phyloP scores from a whole-genome alignment of 306 rosid genomes.

The Prinsepia uniflora region DNA sequence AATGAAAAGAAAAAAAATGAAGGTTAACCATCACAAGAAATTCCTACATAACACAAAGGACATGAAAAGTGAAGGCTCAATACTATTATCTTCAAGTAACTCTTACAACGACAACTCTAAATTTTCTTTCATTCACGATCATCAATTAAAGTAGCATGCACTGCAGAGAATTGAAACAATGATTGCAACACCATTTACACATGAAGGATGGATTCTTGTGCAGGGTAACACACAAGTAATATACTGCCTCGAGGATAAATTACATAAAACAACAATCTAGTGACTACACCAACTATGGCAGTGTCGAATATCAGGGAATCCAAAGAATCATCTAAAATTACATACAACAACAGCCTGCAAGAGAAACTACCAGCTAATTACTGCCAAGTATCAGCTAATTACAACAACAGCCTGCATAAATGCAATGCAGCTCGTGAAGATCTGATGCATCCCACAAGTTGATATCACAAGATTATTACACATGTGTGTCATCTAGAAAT shows the following conservation, averaged over 20 bases:
- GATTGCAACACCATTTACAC: constrained; percentile 53
- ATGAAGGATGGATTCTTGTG: constrained; percentile 54
- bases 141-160: constrained; percentile 37
- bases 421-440: too few relatives aligned
- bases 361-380: constrained; percentile 29
- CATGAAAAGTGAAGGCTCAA: constrained; percentile 25
- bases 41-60: constrained; percentile 26
- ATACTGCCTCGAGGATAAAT: constrained; percentile 50
- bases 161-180: constrained; percentile 32
- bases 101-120: constrained; percentile 39
- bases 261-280: constrained; percentile 49
- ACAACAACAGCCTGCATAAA: too few relatives aligned
- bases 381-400: constrained; percentile 49
- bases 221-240: constrained; percentile 60
- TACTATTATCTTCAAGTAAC: constrained; percentile 25
- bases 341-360: constrained; percentile 34
- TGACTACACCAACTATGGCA: constrained; percentile 45
- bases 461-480: too few relatives aligned
- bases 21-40: not conserved
- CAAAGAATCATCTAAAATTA: constrained; percentile 40
- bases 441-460: too few relatives aligned
- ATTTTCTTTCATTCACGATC: constrained; percentile 36
- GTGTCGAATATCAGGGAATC: constrained; percentile 40
- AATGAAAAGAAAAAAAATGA: not conserved
- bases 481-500: too few relatives aligned